Evolutionary conservation across 176 grass and related monocot species (phyloP), one percentile per base, ranked within the genome.

Genomic region (Ensete glaucum): DNA sequence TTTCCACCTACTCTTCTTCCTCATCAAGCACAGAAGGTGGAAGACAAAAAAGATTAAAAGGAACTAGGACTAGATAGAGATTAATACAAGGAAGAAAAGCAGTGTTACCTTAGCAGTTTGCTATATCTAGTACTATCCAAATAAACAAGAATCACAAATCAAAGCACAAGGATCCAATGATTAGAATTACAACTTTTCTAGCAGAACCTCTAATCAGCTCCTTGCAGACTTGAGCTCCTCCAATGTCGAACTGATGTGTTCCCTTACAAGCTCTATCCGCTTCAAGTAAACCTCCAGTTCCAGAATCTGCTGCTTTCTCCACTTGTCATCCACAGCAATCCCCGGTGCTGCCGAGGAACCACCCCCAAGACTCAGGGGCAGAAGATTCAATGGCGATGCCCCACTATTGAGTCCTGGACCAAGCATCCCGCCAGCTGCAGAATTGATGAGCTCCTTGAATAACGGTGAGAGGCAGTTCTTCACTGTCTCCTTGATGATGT

Each of bases 231-330:
- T 88, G 62, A 97, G 93, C 51, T 97, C 90, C 77, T 88, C 81
- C 76, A 97, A 73, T 43, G 82, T 85, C 50, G 80, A 83, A 56
- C 81, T 84, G 10, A 84, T 83, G 78, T 90, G 90, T 43, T 93
- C 88, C 71, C 85, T 84, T 50, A 97, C 81, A 74, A 93, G 90
- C 67, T 92, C 90, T 79, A 97, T 83, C 76, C 93, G 73, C 29
- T 85, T 81, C 75, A 97, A 78, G 73, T 93, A 97, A 54, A 93
- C 93, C 88, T 97, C 90, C 85, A 97, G 85, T 82, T 97, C 90
- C 8, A 90, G 79, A 69, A 97, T 90, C 62, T 83, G 80, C 79
- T 90, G 93, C 67, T 81, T 82, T 76, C 85, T 84, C 93, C 93
- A 97, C 76, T 88, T 97, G 53, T 90, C 87, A 14, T 87, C 71